Conservation (phyloP, 1,284 basidiomycete species). For the Fomitopsis schrenkii region DNA sequence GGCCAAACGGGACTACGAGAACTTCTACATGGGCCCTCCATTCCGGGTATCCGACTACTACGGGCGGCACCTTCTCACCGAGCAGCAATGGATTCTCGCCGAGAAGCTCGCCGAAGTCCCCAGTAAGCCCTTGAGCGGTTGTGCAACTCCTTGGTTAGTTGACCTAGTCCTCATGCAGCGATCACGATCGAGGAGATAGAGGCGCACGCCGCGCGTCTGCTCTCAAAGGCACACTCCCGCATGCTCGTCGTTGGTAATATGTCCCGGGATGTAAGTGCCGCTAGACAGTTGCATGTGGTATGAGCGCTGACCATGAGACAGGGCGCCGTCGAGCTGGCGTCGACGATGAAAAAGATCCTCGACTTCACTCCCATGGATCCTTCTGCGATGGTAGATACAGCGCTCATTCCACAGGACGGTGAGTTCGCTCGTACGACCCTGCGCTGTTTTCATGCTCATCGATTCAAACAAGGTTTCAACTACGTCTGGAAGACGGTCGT, state of each 20-base stretch:
- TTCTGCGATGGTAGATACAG: constrained; percentile 56
- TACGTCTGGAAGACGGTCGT: constrained; percentile 67
- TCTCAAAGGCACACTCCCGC: constrained; percentile 70
- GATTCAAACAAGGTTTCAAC: constrained; percentile 54
- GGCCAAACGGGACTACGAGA: constrained; percentile 76
- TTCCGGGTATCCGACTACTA: constrained; percentile 83
- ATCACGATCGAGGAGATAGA: constrained; percentile 74
- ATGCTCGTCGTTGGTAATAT: constrained; percentile 88
- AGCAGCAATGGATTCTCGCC: constrained; percentile 74
- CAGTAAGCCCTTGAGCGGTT: constrained; percentile 41
- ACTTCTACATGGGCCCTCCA: constrained; percentile 85
- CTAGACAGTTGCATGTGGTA: not conserved
- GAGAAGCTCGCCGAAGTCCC: constrained; percentile 81
- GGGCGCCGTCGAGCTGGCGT: constrained; percentile 76
- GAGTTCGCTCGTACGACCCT: constrained; percentile 41
- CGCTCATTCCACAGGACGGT: constrained; percentile 38
- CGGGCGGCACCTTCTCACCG: constrained; percentile 65
- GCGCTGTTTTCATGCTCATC: constrained; percentile 20
- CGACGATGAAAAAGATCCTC: constrained; percentile 71
- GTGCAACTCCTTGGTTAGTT: not conserved
- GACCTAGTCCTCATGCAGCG: constrained; percentile 35
- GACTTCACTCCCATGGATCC: constrained; percentile 51
- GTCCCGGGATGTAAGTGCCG: constrained; percentile 59
- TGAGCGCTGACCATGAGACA: constrained; percentile 26
- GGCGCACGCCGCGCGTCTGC: constrained; percentile 58